Base-by-base conservation (phyloP, 2,329 filamentous ascomycete genomes). In the Curvularia sp. region DNA sequence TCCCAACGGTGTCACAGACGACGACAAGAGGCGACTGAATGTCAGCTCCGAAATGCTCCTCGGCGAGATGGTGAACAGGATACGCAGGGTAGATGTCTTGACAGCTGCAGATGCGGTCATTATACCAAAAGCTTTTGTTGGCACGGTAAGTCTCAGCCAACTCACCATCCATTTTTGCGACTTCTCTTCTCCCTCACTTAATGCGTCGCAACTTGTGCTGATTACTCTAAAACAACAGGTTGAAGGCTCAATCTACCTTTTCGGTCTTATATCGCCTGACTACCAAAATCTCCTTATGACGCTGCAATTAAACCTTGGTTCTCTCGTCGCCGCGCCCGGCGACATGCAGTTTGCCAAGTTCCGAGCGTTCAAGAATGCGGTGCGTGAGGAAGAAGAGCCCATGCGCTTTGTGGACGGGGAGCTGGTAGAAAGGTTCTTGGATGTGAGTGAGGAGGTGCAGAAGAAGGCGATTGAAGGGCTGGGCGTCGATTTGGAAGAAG, bases 351-450 rank as follows among this genome's bases (percentile, higher is more conserved):
- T 97, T 75, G 85, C 87, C 39, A 82, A 84, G 22, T 99, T 91
- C 80, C 86, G 95, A n/a, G 90, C 90, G 0, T 96, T 94, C 79
- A 87, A 87, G 60, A 96, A 88, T 53, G 82, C 86, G 24, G 88
- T 89, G 26, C 82, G 88, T 18, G 86, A 90, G 58, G 85, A 86
- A 0, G 88, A 90, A 0, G 91, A 89, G 39, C 94, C 95, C 0
- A 91, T 87, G 71, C 85, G 94, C 1, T 98, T 98, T 69, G 86
- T 99, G 12, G 95, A 99, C 71, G 95, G 94, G 0, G 94, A 97
- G 74, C 82, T 98, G 69, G 83, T 99, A 12, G 94, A 98, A 78
- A 79, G 86, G 51, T 97, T 97, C 72, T 77, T 98, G 65, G 88
- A 93, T 63, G 80, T 91, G 62, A 82, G 85, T 46, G 86, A 89